These are phyloP conservation scores for Exsudoporus floridanus DNA, from an alignment of 1,284 basidiomycete genomes.

Conservation along the genomic window DNA sequence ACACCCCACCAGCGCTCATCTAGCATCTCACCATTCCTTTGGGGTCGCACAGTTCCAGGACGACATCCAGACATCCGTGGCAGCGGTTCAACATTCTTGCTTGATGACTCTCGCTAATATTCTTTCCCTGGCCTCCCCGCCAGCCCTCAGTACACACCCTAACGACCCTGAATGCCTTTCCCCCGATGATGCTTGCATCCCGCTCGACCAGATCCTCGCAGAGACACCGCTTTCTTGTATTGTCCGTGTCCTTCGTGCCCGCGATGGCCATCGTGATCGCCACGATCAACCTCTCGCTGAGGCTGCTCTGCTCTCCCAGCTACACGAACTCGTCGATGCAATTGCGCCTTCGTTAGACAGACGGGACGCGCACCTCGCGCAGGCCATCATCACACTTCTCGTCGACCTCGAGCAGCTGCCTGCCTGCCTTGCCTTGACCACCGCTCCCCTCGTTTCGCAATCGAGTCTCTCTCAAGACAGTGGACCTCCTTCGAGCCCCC, in stretches of 20 bases:
- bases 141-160: not conserved
- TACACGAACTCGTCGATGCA: constrained; percentile 52
- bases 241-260: constrained; percentile 58
- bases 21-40: not conserved
- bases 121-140: constrained; percentile 47
- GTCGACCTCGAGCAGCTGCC: constrained; percentile 64
- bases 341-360: constrained; percentile 45
- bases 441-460: constrained; percentile 13
- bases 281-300: constrained; percentile 40
- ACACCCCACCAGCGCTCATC: not conserved
- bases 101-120: constrained; percentile 70
- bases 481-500: not conserved
- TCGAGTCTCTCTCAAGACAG: not conserved
- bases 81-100: constrained; percentile 68
- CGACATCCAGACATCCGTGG: constrained; percentile 67
- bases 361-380: constrained; percentile 59
- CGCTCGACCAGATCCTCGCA: constrained; percentile 31
- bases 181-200: not conserved
- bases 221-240: constrained; percentile 62
- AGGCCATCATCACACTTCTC: constrained; percentile 64
- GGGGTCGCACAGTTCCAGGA: constrained; percentile 37
- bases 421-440: constrained; percentile 21
- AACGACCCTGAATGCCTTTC: not conserved
- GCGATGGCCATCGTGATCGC: constrained; percentile 43
- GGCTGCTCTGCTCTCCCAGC: constrained; percentile 59